Conservation (phyloP, 805 yeast genomes). For the Pachysolen tannophilus region DNA sequence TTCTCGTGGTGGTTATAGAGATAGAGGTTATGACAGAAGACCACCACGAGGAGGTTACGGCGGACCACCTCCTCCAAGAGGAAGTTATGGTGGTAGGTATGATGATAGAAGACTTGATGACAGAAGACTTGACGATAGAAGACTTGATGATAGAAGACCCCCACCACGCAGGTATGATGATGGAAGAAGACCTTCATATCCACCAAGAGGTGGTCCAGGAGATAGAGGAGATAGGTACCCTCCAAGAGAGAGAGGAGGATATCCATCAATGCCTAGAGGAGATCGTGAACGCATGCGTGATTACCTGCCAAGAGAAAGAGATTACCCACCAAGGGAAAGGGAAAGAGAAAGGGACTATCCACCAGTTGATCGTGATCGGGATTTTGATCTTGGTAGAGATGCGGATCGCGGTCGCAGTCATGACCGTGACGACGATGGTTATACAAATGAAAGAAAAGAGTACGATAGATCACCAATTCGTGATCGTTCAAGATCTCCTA, state of each 20-base stretch:
- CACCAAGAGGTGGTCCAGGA: slow-evolving; percentile 3
- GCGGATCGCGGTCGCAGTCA: too few relatives aligned
- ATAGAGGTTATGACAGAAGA: slow-evolving; percentile 13
- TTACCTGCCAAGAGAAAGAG: too few relatives aligned
- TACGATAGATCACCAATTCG: too few relatives aligned
- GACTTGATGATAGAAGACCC: slow-evolving; percentile 13
- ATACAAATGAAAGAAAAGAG: too few relatives aligned
- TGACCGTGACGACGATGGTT: too few relatives aligned
- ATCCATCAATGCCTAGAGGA: too few relatives aligned
- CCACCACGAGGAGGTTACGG: slow-evolving; percentile 15
- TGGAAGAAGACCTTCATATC: slow-evolving; percentile 11
- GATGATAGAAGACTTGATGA: slow-evolving; percentile 14
- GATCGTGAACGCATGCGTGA: slow-evolving; percentile 27
- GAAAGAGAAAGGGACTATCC: slow-evolving; percentile 3
- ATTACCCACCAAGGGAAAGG: slow-evolving; percentile 24
- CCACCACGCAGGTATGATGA: slow-evolving; percentile 3
- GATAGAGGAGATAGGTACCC: background rate
- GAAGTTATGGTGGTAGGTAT: slow-evolving; percentile 11
- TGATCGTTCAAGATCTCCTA: too few relatives aligned
- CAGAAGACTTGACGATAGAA: slow-evolving; percentile 12
- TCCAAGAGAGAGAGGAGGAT: slow-evolving; percentile 1
- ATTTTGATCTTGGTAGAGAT: too few relatives aligned
- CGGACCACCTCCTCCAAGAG: slow-evolving; percentile 10
- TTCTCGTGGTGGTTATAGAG: slow-evolving; percentile 12
- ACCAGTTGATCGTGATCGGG: slow-evolving; percentile 2